Evolutionary conservation across 2,329 filamentous ascomycete species (phyloP), one percentile per base, ranked within the genome.

Genomic region (Xylariaceae sp.): DNA sequence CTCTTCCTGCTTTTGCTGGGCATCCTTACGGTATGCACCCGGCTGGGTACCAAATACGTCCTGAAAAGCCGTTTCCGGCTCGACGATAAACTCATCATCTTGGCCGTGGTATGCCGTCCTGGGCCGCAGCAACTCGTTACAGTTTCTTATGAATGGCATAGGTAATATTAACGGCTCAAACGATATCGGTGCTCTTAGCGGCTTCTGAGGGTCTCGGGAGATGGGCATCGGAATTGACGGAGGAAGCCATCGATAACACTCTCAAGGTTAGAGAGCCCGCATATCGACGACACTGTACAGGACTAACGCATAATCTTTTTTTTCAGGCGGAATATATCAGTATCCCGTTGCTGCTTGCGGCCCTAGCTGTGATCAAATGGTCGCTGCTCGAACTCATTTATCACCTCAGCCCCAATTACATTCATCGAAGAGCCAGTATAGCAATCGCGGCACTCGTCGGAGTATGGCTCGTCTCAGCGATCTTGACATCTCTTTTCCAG

Each of bases 21-120:
- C 4, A 49, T 23, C 15, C 47, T 49, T 17, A 56, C 54, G 2
- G 55, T 59, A 15, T 45, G 44, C 5, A 50, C 57, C 41, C 57
- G 58, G 17, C 51, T 66, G 10, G 62, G 58, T 18, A 65, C 61
- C n/a, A 65, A 61, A 54, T 64, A 60, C 18, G 60, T 53, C 5
- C 54, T 64, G 47, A 55, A 58, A 30, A 51, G 57, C n/a, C 60
- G 57, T 41, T 56, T 65, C 17, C 17, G 17, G 7, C 44, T 48
- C 57, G 65, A 67, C 55, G 64, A 67, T 47, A 51, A 55, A 54
- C 44, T 67, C 18, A 62, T 66, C 50, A 1, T 67, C n/a, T 13
- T 59, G n/a, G 65, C 65, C 48, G 56, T 59, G 56, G 64, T 66
- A n/a, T 30, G 23, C 5, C 30, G 30, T 54, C 13, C 37, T 13